phyloP scores from a whole-genome alignment of 495 filamentous ascomycete genomes.

The Trichocladium antarcticum region DNA sequence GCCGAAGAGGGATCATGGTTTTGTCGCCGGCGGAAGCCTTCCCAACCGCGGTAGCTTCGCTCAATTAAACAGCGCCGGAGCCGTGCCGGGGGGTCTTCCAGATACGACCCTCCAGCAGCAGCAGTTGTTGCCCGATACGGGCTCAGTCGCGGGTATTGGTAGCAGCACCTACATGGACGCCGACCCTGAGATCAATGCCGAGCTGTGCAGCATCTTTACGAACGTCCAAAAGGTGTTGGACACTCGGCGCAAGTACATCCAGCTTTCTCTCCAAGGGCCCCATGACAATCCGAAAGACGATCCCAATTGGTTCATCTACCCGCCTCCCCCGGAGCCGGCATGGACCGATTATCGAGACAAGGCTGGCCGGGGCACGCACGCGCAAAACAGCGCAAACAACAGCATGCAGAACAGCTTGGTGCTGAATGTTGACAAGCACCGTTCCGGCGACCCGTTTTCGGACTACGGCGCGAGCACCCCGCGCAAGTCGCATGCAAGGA shows the following conservation, averaged over 20 bases:
- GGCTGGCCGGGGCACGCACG: conserved; percentile 22
- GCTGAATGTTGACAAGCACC: conserved; percentile 31
- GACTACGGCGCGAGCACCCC: conserved; percentile 12
- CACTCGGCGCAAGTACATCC: conserved; percentile 79
- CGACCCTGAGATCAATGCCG: conserved; percentile 63
- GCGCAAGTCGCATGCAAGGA: conserved; percentile 35
- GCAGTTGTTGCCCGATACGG: conserved; percentile 16
- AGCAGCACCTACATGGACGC: conserved; percentile 41
- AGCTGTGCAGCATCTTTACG: conserved; percentile 72
- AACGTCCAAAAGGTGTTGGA: conserved; percentile 78
- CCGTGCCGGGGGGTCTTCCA: conserved; percentile 22
- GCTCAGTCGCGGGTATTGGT: conserved; percentile 22
- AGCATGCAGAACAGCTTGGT: conserved; percentile 48
- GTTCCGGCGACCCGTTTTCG: conserved; percentile 1
- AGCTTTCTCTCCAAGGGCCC: conserved; percentile 69
- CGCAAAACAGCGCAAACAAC: conserved; percentile 29
- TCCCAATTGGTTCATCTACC: conserved; percentile 78
- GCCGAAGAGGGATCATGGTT: conserved; percentile 12
- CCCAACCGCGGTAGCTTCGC: conserved; percentile 13
- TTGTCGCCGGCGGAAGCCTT: conserved; percentile 2
- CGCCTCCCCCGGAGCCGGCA: conserved; percentile 75
- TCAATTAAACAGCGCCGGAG: conserved; percentile 2
- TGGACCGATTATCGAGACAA: conserved; percentile 65
- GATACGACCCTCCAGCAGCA: conserved; percentile 21
- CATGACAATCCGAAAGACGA: conserved; percentile 80